phyloP scores from a whole-genome alignment of 805 yeast species.

The Ogataea degrootiae region DNA sequence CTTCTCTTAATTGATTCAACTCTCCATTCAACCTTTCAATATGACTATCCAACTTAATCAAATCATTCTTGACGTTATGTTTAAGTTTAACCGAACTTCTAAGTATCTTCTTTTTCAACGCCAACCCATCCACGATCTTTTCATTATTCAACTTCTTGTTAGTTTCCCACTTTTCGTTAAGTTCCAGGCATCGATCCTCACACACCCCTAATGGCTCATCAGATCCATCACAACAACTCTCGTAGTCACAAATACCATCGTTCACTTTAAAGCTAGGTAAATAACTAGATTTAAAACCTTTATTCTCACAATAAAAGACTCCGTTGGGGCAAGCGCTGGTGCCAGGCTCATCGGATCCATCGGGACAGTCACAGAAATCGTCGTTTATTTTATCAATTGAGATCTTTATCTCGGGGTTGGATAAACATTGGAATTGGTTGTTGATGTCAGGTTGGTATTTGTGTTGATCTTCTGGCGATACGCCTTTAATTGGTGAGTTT shows the following conservation, averaged over 20 bases:
- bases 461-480: conserved; percentile 33
- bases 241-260: conserved; percentile 92
- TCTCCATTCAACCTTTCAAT: conserved; percentile 5
- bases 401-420: conserved; percentile 59
- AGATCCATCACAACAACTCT: conserved; percentile 87
- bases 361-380: conserved; percentile 94
- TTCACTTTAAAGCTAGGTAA: conserved; percentile 67
- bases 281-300: conserved; percentile 58
- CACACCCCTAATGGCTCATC: conserved; percentile 67
- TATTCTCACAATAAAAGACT: conserved; percentile 70
- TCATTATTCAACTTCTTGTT: conserved; percentile 11
- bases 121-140: conserved; percentile 31
- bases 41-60: conserved; percentile 1
- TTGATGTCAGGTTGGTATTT: conserved; percentile 47
- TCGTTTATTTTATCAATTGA: conserved; percentile 70
- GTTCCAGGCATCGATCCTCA: conserved; percentile 49
- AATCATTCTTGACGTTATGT: neutral
- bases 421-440: conserved; percentile 66
- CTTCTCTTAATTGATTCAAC: conserved; percentile 1
- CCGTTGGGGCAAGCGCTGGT: conserved; percentile 69
- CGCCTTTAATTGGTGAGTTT: conserved; percentile 27
- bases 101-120: conserved; percentile 28
- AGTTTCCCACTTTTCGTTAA: conserved; percentile 36
- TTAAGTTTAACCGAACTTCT: conserved; percentile 21
- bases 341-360: conserved; percentile 96